These are phyloP conservation scores for Candida tropicalis DNA, from an alignment of 1,139 yeast genomes.

Conservation along the genomic window DNA sequence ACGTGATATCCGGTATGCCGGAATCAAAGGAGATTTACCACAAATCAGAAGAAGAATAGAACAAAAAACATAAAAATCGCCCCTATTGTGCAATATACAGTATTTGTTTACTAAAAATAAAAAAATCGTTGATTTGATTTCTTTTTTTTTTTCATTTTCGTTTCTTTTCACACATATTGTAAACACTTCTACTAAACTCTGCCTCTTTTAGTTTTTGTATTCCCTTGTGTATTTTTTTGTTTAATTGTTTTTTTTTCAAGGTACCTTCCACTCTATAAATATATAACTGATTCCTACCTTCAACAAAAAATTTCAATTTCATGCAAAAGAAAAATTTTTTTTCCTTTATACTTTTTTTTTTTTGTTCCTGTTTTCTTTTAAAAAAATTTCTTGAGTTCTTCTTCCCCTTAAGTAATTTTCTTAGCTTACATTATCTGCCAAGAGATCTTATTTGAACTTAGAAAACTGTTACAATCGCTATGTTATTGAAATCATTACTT, in stretches of 20 bases:
- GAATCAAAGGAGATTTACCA: not conserved
- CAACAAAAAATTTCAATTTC: not conserved
- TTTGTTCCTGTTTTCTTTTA: conserved; percentile 4
- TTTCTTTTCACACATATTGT: not conserved
- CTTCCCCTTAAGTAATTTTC: conserved; percentile 2
- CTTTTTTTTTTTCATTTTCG: not conserved
- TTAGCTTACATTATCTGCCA: conserved; percentile 2
- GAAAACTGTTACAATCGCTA: conserved; percentile 16
- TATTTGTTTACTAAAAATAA: not conserved
- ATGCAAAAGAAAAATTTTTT: too few species aligned
- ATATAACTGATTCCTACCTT: not conserved
- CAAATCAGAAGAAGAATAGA: too few species aligned
- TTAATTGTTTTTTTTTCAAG: not conserved
- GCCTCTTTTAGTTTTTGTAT: too few species aligned
- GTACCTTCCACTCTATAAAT: too few species aligned
- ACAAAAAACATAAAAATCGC: too few species aligned
- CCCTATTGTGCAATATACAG: not conserved
- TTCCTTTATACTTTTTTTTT: conserved; percentile 4
- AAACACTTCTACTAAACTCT: conserved; percentile 1
- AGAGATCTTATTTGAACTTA: conserved; percentile 1
- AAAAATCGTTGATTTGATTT: not conserved
- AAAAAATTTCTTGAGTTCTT: conserved; percentile 4
- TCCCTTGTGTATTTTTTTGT: too few species aligned
- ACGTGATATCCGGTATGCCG: too few species aligned
- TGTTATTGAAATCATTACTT: conserved; percentile 45